Percentiles rank a stretch among this genome's conserved stretches.
Conservation (phyloP, 495 filamentous ascomycete genomes). For the Parachaetomium inaequale region DNA sequence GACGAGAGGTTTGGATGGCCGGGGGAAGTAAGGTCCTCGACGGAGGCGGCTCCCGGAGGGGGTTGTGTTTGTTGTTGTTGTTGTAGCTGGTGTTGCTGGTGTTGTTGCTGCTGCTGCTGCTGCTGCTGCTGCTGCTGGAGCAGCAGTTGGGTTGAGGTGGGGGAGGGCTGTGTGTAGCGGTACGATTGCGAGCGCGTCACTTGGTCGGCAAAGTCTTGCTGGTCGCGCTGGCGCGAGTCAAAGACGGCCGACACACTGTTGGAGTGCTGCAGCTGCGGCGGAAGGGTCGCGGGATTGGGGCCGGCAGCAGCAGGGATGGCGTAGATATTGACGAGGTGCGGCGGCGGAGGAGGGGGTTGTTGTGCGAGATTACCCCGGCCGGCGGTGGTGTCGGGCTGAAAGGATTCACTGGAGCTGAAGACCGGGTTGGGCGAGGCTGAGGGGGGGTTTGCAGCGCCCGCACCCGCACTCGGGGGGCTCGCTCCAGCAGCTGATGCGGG, state of each 20-base stretch:
- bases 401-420: conserved; percentile 49
- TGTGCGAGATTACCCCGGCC: conserved; percentile 18
- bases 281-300: conserved; percentile 18
- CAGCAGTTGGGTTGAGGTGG: conserved; percentile 27
- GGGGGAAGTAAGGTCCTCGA: conserved; percentile 36
- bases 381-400: conserved; percentile 34
- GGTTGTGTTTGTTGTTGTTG: conserved; percentile 29
- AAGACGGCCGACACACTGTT: conserved; percentile 31
- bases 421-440: conserved; percentile 44
- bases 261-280: conserved; percentile 36
- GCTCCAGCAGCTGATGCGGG: conserved; percentile 28
- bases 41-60: conserved; percentile 31
- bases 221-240: conserved; percentile 29
- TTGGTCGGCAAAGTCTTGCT: conserved; percentile 31
- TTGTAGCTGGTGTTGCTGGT: conserved; percentile 29
- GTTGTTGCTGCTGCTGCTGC: conserved; percentile 33
- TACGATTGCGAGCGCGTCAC: conserved; percentile 38
- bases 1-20: conserved; percentile 30
- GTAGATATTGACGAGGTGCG: conserved; percentile 35
- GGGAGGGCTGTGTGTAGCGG: conserved; percentile 31
- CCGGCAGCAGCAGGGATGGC: conserved; percentile 21
- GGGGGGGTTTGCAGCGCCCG: conserved; percentile 36
- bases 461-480: conserved; percentile 28
- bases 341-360: conserved; percentile 28
- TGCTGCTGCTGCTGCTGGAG: conserved; percentile 34